A percentile compares a stretch with the other conserved stretches of the same genome.
Conservation (phyloP, 768 basidiomycete species). For the Termitomyces sp. region DNA sequence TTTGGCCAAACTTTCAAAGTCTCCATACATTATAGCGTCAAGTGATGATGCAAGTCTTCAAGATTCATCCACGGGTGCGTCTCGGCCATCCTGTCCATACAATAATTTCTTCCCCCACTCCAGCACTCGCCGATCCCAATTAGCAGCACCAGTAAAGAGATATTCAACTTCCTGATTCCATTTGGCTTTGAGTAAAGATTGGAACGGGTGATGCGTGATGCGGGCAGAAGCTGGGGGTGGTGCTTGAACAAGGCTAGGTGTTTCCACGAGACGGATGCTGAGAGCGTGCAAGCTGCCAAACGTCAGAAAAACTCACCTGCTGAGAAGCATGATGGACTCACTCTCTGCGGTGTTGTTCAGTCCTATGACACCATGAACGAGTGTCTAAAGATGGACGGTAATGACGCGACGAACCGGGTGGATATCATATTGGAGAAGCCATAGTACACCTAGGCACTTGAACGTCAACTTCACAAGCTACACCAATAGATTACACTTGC, state of each 20-base stretch:
- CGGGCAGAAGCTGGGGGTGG: constrained; percentile 51
- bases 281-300: constrained; percentile 39
- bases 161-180: constrained; percentile 57
- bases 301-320: not conserved
- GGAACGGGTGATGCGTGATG: constrained; percentile 41
- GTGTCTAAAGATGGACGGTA: not conserved
- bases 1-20: not conserved
- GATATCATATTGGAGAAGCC: constrained; percentile 64
- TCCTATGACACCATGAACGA: constrained; percentile 28
- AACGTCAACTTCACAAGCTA: not conserved
- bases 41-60: not conserved
- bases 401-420: constrained; percentile 34
- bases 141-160: constrained; percentile 35
- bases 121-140: constrained; percentile 39
- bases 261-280: constrained; percentile 44
- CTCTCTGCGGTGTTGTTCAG: constrained; percentile 51
- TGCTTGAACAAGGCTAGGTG: constrained; percentile 40
- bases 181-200: constrained; percentile 39
- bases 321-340: constrained; percentile 22
- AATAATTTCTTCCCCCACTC: constrained; percentile 42
- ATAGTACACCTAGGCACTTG: constrained; percentile 52
- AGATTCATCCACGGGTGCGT: not conserved
- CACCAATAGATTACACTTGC: constrained; percentile 27
- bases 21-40: not conserved
- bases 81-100: constrained; percentile 25